A percentile compares a stretch with the other conserved stretches of the same genome.
Conservation (phyloP, 2,329 filamentous ascomycete genomes). For the Pseudogymnoascus sp. region DNA sequence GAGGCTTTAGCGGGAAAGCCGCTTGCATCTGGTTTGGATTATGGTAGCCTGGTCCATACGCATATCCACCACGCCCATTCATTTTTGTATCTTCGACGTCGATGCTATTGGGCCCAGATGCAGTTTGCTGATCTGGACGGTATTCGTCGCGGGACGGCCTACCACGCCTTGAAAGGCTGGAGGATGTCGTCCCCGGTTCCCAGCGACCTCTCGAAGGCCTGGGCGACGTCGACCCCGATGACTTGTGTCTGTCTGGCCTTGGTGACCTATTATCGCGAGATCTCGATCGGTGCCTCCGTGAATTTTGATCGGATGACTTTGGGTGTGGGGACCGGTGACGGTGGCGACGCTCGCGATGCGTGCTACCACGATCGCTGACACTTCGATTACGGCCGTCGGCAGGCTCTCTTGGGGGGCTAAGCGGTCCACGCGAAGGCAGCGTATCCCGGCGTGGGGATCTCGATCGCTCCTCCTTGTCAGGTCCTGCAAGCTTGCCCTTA, state of each 20-base stretch:
- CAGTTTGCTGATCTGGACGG: conserved; percentile 20
- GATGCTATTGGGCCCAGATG: conserved; percentile 31
- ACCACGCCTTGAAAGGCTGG: conserved; percentile 19
- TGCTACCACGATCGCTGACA: neutral
- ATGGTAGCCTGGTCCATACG: conserved; percentile 28
- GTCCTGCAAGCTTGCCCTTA: conserved; percentile 22
- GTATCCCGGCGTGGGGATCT: conserved; percentile 6
- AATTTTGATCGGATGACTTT: conserved; percentile 4
- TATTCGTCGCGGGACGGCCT: conserved; percentile 24
- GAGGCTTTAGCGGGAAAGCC: conserved; percentile 30
- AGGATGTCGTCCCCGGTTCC: conserved; percentile 20
- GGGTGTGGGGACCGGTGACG: neutral
- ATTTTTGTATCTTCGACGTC: conserved; percentile 31
- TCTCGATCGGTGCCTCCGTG: neutral
- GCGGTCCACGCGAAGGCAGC: neutral
- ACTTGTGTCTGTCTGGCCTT: conserved; percentile 14
- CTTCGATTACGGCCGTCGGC: neutral
- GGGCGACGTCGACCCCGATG: conserved; percentile 18
- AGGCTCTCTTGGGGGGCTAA: neutral
- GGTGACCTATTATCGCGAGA: conserved; percentile 16
- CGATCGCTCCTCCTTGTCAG: conserved; percentile 24
- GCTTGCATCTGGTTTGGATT: conserved; percentile 32
- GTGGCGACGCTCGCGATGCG: neutral
- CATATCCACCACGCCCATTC: conserved; percentile 29
- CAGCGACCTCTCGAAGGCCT: conserved; percentile 21